Evolutionary conservation across 1,284 basidiomycete genomes (phyloP).

Genomic region (Leccinum fallax): DNA sequence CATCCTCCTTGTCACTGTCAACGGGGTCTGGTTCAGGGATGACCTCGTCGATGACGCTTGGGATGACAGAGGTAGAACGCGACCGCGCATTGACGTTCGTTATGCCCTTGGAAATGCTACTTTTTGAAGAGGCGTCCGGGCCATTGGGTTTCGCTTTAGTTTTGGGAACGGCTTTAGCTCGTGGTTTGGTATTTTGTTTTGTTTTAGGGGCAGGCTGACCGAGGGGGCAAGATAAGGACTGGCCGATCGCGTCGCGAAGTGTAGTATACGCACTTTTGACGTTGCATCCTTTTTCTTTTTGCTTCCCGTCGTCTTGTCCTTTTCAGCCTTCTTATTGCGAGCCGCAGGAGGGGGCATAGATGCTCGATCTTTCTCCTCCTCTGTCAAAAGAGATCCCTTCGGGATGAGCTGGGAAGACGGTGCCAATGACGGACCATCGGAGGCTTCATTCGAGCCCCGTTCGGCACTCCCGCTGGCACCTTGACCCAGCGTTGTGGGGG

Average conservation of each 20-base stretch:
- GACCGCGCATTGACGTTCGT: constrained; percentile 54
- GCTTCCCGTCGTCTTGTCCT: constrained; percentile 23
- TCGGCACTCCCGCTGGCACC: background rate
- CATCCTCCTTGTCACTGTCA: constrained; percentile 64
- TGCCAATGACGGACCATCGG: constrained; percentile 5
- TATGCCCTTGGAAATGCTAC: constrained; percentile 27
- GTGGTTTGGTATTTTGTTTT: constrained; percentile 36
- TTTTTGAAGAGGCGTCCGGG: constrained; percentile 22
- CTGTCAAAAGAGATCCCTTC: constrained; percentile 10
- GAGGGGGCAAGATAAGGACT: constrained; percentile 1
- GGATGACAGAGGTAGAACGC: constrained; percentile 69
- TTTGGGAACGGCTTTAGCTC: constrained; percentile 33
- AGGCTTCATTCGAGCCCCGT: background rate
- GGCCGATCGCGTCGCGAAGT: background rate
- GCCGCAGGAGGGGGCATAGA: constrained; percentile 62
- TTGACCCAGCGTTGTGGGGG: constrained; percentile 1
- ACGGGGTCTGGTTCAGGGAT: constrained; percentile 53
- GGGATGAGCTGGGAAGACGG: constrained; percentile 5
- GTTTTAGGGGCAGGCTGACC: constrained; percentile 27
- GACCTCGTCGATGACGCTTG: constrained; percentile 38
- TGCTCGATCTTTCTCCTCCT: constrained; percentile 44
- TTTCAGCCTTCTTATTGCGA: constrained; percentile 33
- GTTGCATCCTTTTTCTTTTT: constrained; percentile 34
- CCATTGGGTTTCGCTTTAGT: constrained; percentile 25
- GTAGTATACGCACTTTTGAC: constrained; percentile 20